Percentiles rank a stretch among this genome's conserved stretches.
Conservation (phyloP, 179 eudicot genomes). For the Heliamphora ciliata region DNA sequence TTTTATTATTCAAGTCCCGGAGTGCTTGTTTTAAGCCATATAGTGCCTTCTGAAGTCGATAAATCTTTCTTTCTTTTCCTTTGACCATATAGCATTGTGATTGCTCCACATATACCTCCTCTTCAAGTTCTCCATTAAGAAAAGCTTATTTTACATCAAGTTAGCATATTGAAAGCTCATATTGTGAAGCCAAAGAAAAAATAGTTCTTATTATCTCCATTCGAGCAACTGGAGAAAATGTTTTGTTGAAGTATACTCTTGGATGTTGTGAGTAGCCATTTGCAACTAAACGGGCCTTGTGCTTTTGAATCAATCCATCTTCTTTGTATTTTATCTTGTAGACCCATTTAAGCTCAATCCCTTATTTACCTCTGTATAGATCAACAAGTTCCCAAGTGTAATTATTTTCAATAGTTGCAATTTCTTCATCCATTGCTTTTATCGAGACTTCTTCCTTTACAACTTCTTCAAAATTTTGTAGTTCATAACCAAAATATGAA, state of each 20-base stretch:
- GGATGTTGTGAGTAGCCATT: background rate
- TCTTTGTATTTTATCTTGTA: background rate
- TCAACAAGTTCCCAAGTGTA: background rate
- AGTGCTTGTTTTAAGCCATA: too few species aligned
- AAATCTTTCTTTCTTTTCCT: background rate
- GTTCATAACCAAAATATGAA: background rate
- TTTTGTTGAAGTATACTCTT: background rate
- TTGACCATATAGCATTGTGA: background rate
- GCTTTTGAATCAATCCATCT: slow-evolving; percentile 1
- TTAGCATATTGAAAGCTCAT: background rate
- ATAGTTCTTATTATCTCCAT: background rate
- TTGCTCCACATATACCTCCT: background rate
- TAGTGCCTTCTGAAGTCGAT: background rate
- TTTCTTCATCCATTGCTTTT: background rate
- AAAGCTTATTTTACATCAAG: background rate
- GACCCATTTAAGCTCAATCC: background rate
- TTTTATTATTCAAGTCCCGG: background rate
- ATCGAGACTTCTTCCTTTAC: background rate
- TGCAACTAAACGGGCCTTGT: background rate
- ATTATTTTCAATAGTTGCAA: background rate
- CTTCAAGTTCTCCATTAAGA: background rate
- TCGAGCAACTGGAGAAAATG: background rate
- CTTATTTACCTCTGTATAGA: background rate
- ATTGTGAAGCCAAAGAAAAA: background rate
- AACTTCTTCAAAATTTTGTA: background rate